Evolutionary conservation across 2,329 filamentous ascomycete genomes (phyloP).

Genomic region (Torrubiellomyces zombiae): DNA sequence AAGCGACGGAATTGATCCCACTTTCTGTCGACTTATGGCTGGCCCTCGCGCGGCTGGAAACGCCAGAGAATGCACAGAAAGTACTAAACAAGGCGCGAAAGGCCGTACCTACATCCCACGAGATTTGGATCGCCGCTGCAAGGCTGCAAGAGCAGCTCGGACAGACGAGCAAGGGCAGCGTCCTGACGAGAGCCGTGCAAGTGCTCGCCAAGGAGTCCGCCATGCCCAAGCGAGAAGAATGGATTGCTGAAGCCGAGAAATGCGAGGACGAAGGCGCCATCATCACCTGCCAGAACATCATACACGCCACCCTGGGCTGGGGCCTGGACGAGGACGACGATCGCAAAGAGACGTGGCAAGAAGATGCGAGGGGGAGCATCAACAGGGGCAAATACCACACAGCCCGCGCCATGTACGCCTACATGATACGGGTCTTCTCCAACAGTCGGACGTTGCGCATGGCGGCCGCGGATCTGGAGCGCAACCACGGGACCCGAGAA

Average conservation of each 20-base stretch:
- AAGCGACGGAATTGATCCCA: slow-evolving; percentile 89
- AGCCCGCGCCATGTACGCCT: slow-evolving; percentile 82
- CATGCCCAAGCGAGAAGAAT: slow-evolving; percentile 94
- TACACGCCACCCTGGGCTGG: slow-evolving; percentile 86
- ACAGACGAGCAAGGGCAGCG: slow-evolving; percentile 61
- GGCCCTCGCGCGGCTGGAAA: slow-evolving; percentile 77
- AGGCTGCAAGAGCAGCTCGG: slow-evolving; percentile 79
- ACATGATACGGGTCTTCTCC: slow-evolving; percentile 76
- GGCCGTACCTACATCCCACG: slow-evolving; percentile 79
- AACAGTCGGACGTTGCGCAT: slow-evolving; percentile 81
- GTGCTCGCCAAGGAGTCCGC: slow-evolving; percentile 78
- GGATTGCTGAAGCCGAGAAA: slow-evolving; percentile 87
- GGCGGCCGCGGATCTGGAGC: slow-evolving; percentile 78
- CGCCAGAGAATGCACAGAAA: slow-evolving; percentile 79
- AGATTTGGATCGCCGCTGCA: slow-evolving; percentile 93
- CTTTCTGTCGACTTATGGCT: slow-evolving; percentile 91
- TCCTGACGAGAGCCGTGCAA: slow-evolving; percentile 89
- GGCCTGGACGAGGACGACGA: slow-evolving; percentile 91
- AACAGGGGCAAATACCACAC: slow-evolving; percentile 74
- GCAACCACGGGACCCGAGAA: slow-evolving; percentile 72
- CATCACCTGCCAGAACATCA: slow-evolving; percentile 75
- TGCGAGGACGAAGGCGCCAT: slow-evolving; percentile 85
- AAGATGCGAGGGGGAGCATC: slow-evolving; percentile 74
- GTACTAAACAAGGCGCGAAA: slow-evolving; percentile 92
- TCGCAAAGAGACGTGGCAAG: slow-evolving; percentile 87